Evolutionary conservation across 805 yeast species (phyloP), one percentile per base, ranked within the genome.

Genomic region (Metschnikowia proteae): DNA sequence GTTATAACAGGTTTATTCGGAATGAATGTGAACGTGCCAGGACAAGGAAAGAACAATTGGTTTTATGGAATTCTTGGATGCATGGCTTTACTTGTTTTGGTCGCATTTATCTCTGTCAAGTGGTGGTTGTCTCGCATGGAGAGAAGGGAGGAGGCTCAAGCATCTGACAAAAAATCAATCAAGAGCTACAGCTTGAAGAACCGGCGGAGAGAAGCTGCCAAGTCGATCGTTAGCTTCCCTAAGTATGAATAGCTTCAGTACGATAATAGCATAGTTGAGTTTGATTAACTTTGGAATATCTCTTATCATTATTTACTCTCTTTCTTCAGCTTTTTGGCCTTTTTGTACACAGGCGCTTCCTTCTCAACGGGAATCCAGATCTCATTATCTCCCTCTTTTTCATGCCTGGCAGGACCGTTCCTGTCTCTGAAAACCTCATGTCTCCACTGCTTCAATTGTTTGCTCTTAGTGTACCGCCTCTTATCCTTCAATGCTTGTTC

Each of bases 21-120:
- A 60, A 92, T 92, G 99, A 92, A 92, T 66, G 98, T 92, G 17
- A 67, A 59, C 9, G 86, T 92, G 28, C 97, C 97, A 0, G 97
- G 97, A 28, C 46, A 50, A 27, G 68, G 48, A 2, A 41, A 47
- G 11, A 38, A 42, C 13, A 40, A 42, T 41, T 57, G 59, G 67
- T 88, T 80, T 62, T 81, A 80, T 63, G 87, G 88, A 38, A 82
- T 84, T 50, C 60, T 84, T 5, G 87, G 60, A n/a, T 57, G 56
- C 30, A 58, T 61, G 61, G 49, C 60, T 45, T 25, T 58, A 45
- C 31, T 67, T 50, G 56, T 63, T 50, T 4, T 64, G 54, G 34
- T 62, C 55, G 44, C 68, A 50, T 58, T 67, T 56, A 22, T 60
- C 36, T 25, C 54, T 42, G 59, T 67, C 50, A 52, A 51, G 44